Evolutionary conservation across 306 rosid species (phyloP), one percentile per base, ranked within the genome.

Genomic region (Quercus aquifolioides): DNA sequence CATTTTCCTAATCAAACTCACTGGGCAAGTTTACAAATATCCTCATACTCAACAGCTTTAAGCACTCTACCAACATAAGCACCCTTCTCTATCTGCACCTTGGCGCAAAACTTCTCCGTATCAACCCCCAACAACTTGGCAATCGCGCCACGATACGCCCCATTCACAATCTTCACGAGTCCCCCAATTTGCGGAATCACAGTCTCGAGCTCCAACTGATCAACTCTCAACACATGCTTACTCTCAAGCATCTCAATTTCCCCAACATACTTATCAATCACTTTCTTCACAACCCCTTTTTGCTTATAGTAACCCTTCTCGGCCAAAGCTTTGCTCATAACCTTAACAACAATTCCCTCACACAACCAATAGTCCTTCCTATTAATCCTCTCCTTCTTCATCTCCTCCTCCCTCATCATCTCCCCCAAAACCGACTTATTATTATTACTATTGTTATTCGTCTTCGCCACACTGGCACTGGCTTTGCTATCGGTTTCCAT

Each of bases 11-110:
- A 79, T 31, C 77, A 62, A 76, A 78, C 77, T 86, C 84, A 76
- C 64, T 80, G 68, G 56, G 83, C 86, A 55, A 90, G 60, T 84
- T 92, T 94, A 79, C 91, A 91, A 54, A 92, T 87, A 83, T 92
- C 97, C 74, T 95, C 97, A 21, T 90, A 92, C 73, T 92, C 97
- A 73, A 94, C 65, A 10, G 95, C 92, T 82, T 91, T 90, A 59
- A 92, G 95, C 30, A 95, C 89, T 81, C 96, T 91, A 3, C 99
- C 97, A 82, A 91, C 98, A 46, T 95, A 95, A 6, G 86, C 76
- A 19, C 99, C 98, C 88, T 92, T 95, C 89, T 95, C 95, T 59
- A 95, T 89, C 88, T 90, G 98, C 86, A 95, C 94, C 82, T 88
- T 92, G 1, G 97, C 96, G 12, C 94, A 91, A 87, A 91, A 91